These are phyloP conservation scores for Ceratocystis destructans DNA, from an alignment of 2,329 filamentous ascomycete species.

Conservation along the genomic window DNA sequence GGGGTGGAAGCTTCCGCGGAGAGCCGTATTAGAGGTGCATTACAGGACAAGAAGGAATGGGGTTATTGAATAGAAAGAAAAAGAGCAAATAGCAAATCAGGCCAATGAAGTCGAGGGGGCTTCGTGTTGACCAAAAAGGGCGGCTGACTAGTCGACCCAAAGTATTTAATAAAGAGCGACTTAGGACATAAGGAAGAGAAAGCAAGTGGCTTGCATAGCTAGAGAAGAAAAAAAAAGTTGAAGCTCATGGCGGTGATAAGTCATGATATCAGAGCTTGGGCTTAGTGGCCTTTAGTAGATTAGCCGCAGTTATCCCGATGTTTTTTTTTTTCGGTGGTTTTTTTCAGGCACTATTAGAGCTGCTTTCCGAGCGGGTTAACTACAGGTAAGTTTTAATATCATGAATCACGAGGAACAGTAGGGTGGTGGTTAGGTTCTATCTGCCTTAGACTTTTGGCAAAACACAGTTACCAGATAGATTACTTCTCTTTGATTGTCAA, in stretches of 20 bases:
- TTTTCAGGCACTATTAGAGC: background rate
- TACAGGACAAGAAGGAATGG: slow-evolving; percentile 6
- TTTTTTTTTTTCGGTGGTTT: background rate
- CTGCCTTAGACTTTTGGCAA: too few relatives aligned
- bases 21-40: slow-evolving; percentile 13
- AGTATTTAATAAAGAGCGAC: background rate
- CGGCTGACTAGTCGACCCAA: slow-evolving; percentile 5
- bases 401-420: background rate
- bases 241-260: slow-evolving; percentile 1
- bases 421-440: background rate
- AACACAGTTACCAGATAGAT: too few relatives aligned
- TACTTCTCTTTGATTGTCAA: too few relatives aligned
- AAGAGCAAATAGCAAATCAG: background rate
- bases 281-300: slow-evolving; percentile 6
- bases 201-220: background rate
- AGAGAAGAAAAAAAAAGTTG: slow-evolving; percentile 6
- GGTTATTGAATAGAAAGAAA: background rate
- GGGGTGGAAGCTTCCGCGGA: slow-evolving; percentile 17
- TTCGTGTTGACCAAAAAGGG: background rate
- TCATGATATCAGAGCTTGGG: slow-evolving; percentile 9
- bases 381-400: background rate
- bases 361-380: background rate
- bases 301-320: background rate
- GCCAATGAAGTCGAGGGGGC: background rate
- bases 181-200: background rate